Base-by-base conservation (phyloP, 2,329 filamentous ascomycete genomes). In the Claviceps digitariae region DNA sequence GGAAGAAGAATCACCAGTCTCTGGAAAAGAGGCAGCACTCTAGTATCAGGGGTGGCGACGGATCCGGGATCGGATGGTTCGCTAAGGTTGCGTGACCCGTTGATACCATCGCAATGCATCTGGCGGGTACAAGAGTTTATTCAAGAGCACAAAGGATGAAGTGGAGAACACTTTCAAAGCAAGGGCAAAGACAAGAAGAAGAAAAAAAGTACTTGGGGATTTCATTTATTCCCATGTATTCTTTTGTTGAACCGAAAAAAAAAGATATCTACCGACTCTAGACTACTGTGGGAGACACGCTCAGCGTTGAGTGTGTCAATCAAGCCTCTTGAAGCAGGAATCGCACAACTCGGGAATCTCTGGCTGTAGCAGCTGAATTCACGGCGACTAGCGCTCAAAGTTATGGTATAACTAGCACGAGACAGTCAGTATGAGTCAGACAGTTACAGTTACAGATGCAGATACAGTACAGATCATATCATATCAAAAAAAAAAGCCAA, bases 361-460 rank as follows among this genome's bases (percentile, higher is more conserved):
- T 36, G 52, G 53, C 74, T 75, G 73, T 76, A 77, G 71, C 74
- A 72, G 56, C 57, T 54, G 71, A 70, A 71, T 69, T 72, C 67
- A 72, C 71, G 75, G 76, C 75, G 75, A 73, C 73, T 79, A 79
- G 77, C 75, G 74, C 76, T 75, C 74, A 70, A 74, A 71, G 72
- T 72, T 73, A 81, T 77, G 79, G 79, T 78, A 78, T 79, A 80
- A 78, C 79, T 86, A 86, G 82, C 69, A 70, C 70, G 69, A 67
- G 60, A 66, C 64, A 67, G 64, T 64, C 63, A 66, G 52, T 53
- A 48, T 54, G 53, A 58, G 58, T 56, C 61, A 62, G 58, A 57
- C 57, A 64, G 27, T 29, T 67, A 66, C 58, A 48, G 46, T 46
- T 45, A 45, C 41, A 64, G 63, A 64, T 61, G 62, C 41, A 44